phyloP scores from a whole-genome alignment of 345 rosid genomes.

The Populus simonii region DNA sequence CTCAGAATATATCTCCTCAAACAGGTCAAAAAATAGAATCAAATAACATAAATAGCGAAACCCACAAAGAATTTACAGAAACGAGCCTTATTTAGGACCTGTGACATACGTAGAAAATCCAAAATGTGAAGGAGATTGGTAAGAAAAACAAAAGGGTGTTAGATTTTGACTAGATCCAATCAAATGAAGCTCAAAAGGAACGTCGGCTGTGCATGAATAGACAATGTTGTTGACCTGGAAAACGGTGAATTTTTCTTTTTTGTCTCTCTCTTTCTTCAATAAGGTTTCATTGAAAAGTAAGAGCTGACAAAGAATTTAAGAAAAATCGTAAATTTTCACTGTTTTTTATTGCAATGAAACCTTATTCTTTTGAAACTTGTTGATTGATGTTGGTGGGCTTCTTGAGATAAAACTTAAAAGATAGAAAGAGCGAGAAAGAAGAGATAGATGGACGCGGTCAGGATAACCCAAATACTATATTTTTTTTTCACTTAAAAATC shows the following conservation, averaged over 20 bases:
- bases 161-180: conserved; percentile 31
- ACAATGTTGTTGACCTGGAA: conserved; percentile 26
- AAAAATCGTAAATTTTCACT: background rate
- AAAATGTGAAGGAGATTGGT: background rate
- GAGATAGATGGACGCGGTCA: background rate
- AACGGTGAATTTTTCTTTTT: background rate
- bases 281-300: conserved; percentile 7
- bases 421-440: background rate
- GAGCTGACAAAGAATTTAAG: conserved; percentile 16
- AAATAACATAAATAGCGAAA: conserved; percentile 8
- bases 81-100: background rate
- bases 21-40: conserved; percentile 18
- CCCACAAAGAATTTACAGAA: background rate
- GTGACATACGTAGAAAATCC: background rate
- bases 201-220: conserved; percentile 11
- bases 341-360: background rate
- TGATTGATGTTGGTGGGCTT: background rate
- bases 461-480: background rate
- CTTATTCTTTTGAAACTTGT: background rate
- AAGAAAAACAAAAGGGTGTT: conserved; percentile 8
- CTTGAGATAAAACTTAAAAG: background rate
- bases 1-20: conserved; percentile 18
- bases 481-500: no score
- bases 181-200: conserved; percentile 9
- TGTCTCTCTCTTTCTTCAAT: background rate